Conservation (phyloP, 2,329 filamentous ascomycete genomes). For the Intubia oerlemansii region DNA sequence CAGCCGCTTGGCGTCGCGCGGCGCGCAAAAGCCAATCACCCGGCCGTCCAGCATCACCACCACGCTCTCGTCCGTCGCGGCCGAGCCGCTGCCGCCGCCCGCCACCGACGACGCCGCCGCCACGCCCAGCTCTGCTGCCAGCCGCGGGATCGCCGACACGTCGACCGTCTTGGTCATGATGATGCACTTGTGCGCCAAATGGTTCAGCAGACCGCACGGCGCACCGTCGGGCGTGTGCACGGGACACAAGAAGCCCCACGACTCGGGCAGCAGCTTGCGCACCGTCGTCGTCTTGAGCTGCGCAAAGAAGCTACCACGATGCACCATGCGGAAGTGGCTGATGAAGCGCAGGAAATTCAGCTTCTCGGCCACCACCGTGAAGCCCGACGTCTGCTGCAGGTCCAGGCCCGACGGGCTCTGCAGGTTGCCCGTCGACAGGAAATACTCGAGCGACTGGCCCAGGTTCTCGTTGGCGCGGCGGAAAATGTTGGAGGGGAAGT, state of each 20-base stretch:
- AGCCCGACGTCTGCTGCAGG: slow-evolving; percentile 83
- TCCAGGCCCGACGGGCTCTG: slow-evolving; percentile 82
- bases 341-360: slow-evolving; percentile 98
- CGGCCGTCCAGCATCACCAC: slow-evolving; percentile 78
- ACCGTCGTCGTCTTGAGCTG: slow-evolving; percentile 95
- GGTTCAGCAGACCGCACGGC: slow-evolving; percentile 86
- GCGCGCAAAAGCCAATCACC: slow-evolving; percentile 77
- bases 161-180: slow-evolving; percentile 61
- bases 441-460: slow-evolving; percentile 76
- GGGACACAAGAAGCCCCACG: slow-evolving; percentile 94
- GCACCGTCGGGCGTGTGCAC: slow-evolving; percentile 94
- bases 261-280: slow-evolving; percentile 83
- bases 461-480: slow-evolving; percentile 72
- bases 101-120: slow-evolving; percentile 29
- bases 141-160: slow-evolving; percentile 48
- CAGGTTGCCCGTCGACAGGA: slow-evolving; percentile 86
- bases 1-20: slow-evolving; percentile 60
- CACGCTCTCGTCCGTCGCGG: slow-evolving; percentile 63
- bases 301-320: slow-evolving; percentile 96
- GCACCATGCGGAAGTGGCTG: slow-evolving; percentile 96
- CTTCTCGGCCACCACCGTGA: slow-evolving; percentile 93
- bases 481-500: slow-evolving; percentile 63
- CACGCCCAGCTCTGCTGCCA: slow-evolving; percentile 64
- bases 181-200: slow-evolving; percentile 85
- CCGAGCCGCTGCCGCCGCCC: too few relatives aligned